Conservation (phyloP, 352 stramenopile species). For the Aphanomyces stellatus region DNA sequence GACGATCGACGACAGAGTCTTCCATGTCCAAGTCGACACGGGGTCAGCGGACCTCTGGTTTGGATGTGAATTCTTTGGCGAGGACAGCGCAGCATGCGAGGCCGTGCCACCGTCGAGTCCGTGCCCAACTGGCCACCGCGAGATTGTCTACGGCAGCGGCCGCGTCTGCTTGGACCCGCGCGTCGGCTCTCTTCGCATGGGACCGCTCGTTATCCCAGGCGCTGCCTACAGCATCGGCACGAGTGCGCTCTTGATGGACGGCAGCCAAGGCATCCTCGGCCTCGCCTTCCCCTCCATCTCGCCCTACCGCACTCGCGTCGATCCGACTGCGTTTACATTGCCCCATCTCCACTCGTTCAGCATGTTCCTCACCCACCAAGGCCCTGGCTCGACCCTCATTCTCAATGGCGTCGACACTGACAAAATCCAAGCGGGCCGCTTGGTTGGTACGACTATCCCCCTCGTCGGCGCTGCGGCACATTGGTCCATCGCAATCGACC, state of each 20-base stretch:
- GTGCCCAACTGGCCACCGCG: too few species aligned
- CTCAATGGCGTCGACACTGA: constrained; percentile 56
- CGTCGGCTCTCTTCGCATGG: constrained; percentile 33
- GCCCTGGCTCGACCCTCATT: constrained; percentile 48
- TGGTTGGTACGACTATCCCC: constrained; percentile 34
- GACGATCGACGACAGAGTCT: constrained; percentile 29
- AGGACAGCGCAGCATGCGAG: too few species aligned
- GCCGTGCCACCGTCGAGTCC: too few species aligned
- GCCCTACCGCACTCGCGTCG: constrained; percentile 26
- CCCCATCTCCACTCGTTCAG: constrained; percentile 55
- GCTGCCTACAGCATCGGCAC: constrained; percentile 53
- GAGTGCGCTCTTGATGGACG: constrained; percentile 31
- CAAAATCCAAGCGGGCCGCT: constrained; percentile 34
- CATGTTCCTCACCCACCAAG: constrained; percentile 41
- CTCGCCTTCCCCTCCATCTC: constrained; percentile 45
- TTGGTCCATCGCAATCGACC: constrained; percentile 58
- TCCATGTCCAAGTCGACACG: constrained; percentile 57
- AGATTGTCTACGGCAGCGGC: constrained; percentile 42
- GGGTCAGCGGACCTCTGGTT: constrained; percentile 72
- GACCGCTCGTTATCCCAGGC: constrained; percentile 32
- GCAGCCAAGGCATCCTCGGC: constrained; percentile 43
- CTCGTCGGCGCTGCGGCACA: constrained; percentile 40
- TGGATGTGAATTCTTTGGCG: constrained; percentile 50
- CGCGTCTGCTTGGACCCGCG: constrained; percentile 45
- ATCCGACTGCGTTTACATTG: constrained; percentile 19